Percentiles rank a stretch among this genome's conserved stretches.
Conservation (phyloP, 1,284 basidiomycete species). For the Rhodotorula glutinis region DNA sequence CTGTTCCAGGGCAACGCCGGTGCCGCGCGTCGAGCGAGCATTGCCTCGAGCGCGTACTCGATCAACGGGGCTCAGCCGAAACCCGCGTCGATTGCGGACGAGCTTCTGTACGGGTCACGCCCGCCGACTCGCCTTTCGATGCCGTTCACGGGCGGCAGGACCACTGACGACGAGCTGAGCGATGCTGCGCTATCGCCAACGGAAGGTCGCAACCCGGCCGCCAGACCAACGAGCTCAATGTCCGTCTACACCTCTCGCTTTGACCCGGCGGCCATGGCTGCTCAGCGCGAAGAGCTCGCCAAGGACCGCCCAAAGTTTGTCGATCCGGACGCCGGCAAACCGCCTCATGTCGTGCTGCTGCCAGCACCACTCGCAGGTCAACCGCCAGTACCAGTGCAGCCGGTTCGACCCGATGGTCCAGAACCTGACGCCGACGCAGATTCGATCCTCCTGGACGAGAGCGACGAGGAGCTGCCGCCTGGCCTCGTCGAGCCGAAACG, state of each 20-base stretch:
- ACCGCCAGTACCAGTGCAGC: constrained; percentile 1
- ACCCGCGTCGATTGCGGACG: background rate
- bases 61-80: background rate
- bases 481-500: constrained; percentile 10
- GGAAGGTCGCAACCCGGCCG: background rate
- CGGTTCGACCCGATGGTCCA: background rate
- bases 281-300: constrained; percentile 19
- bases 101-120: background rate
- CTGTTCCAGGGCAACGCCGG: constrained; percentile 2
- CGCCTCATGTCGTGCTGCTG: constrained; percentile 34
- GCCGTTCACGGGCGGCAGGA: background rate
- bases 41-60: background rate
- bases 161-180: background rate
- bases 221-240: background rate
- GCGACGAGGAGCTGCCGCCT: constrained; percentile 1
- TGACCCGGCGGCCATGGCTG: constrained; percentile 30
- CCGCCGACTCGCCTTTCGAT: constrained; percentile 10
- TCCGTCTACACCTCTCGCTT: constrained; percentile 34
- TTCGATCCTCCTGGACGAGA: background rate
- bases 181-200: background rate
- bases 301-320: constrained; percentile 29
- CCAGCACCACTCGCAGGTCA: constrained; percentile 33
- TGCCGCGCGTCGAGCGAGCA: background rate
- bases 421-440: background rate
- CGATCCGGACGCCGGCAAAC: constrained; percentile 28